These are phyloP conservation scores for Calonectria pseudoreteaudii DNA, from an alignment of 2,329 filamentous ascomycete species.

Conservation along the genomic window DNA sequence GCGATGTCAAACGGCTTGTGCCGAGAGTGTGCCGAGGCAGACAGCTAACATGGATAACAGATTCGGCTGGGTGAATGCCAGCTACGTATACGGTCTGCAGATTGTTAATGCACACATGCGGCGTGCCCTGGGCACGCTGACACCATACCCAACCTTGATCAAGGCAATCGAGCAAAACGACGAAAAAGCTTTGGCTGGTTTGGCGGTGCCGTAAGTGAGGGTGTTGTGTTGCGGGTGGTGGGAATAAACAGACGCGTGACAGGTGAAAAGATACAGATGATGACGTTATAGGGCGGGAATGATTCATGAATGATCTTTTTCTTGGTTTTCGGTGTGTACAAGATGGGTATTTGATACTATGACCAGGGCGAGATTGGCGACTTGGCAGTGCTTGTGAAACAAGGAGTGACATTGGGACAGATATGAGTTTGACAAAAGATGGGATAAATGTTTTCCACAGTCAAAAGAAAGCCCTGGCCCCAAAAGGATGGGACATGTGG, in stretches of 20 bases:
- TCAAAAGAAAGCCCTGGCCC: not conserved
- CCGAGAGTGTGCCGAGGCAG: not conserved
- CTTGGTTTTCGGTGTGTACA: constrained; percentile 1
- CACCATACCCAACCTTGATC: constrained; percentile 85
- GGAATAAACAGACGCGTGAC: not conserved
- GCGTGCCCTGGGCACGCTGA: constrained; percentile 88
- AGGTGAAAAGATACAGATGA: not conserved
- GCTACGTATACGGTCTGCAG: constrained; percentile 92
- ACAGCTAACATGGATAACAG: constrained; percentile 60
- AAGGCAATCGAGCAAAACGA: constrained; percentile 71
- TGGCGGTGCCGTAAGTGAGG: constrained; percentile 41
- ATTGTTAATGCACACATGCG: constrained; percentile 91
- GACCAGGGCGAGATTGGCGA: not conserved
- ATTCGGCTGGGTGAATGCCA: constrained; percentile 99
- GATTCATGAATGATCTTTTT: not conserved
- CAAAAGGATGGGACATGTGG: not conserved
- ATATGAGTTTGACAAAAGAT: not conserved
- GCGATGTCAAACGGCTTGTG: not conserved
- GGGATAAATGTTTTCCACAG: not conserved
- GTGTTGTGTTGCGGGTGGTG: not conserved
- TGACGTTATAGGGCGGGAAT: not conserved
- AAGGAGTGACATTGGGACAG: not conserved
- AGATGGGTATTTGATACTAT: not conserved
- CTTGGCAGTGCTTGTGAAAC: not conserved
- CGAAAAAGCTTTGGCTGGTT: constrained; percentile 63